Evolutionary conservation across 2,329 filamentous ascomycete species (phyloP).

Genomic region (Colletotrichum gigasporum): DNA sequence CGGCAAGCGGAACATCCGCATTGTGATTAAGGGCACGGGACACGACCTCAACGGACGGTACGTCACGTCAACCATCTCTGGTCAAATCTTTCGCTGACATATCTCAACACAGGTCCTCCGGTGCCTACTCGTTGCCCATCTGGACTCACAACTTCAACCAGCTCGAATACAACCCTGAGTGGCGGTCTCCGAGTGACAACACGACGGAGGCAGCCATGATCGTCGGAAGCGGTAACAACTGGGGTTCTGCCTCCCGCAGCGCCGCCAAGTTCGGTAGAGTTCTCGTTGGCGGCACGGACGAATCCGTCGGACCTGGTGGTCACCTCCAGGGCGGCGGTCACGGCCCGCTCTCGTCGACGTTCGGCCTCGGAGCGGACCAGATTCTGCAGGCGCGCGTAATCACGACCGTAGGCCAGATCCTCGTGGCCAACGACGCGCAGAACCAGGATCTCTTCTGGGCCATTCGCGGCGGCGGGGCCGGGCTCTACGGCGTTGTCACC

Average conservation of each 20-base stretch:
- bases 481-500: conserved; percentile 61
- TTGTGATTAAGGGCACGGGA: conserved; percentile 62
- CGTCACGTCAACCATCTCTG: conserved; percentile 35
- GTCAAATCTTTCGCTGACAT: background rate
- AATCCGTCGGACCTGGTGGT: conserved; percentile 70
- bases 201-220: conserved; percentile 12
- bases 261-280: conserved; percentile 49
- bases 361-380: conserved; percentile 57
- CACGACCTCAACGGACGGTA: conserved; percentile 67
- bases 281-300: conserved; percentile 59
- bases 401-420: conserved; percentile 52
- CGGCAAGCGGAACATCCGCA: conserved; percentile 51
- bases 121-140: conserved; percentile 34
- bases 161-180: conserved; percentile 8
- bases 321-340: conserved; percentile 69
- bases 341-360: conserved; percentile 52
- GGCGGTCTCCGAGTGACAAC: conserved; percentile 12
- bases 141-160: conserved; percentile 32
- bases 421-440: conserved; percentile 53
- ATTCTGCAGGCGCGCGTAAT: conserved; percentile 56
- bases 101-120: conserved; percentile 19
- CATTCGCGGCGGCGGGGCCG: conserved; percentile 61
- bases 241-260: conserved; percentile 52
- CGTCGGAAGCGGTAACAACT: conserved; percentile 11
- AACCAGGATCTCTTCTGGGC: conserved; percentile 68